phyloP scores from a whole-genome alignment of 495 filamentous ascomycete genomes.

The Neurospora sp. region DNA sequence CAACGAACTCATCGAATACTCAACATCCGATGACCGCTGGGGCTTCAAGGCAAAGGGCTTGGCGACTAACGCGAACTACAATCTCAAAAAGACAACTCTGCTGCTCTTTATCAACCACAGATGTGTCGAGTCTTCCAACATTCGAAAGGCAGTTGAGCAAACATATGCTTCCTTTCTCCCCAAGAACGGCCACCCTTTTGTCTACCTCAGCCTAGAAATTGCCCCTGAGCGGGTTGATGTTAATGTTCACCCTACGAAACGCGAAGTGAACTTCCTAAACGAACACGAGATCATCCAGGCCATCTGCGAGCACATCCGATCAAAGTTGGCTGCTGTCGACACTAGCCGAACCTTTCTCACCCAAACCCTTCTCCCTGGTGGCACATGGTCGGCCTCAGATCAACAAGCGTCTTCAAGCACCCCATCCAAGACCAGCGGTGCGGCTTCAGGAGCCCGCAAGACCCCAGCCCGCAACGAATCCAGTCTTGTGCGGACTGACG shows the following conservation, averaged over 20 bases:
- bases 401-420: slow-evolving; percentile 21
- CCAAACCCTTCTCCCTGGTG: slow-evolving; percentile 76
- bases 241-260: slow-evolving; percentile 95
- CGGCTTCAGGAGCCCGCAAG: slow-evolving; percentile 18
- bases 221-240: slow-evolving; percentile 92
- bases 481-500: slow-evolving; percentile 84
- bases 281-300: slow-evolving; percentile 93
- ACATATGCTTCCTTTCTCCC: slow-evolving; percentile 85
- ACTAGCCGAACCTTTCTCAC: slow-evolving; percentile 91
- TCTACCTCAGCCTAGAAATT: slow-evolving; percentile 88
- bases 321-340: slow-evolving; percentile 78
- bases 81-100: slow-evolving; percentile 80
- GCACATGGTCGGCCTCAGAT: slow-evolving; percentile 28
- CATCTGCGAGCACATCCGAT: slow-evolving; percentile 72
- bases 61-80: slow-evolving; percentile 91
- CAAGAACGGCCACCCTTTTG: slow-evolving; percentile 89
- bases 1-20: slow-evolving; percentile 77
- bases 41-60: slow-evolving; percentile 76
- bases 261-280: slow-evolving; percentile 96
- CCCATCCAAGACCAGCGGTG: slow-evolving; percentile 30
- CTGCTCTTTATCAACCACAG: slow-evolving; percentile 97
- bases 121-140: slow-evolving; percentile 83
- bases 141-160: slow-evolving; percentile 86
- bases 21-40: slow-evolving; percentile 60
- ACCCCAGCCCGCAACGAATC: slow-evolving; percentile 64